phyloP scores from a whole-genome alignment of 2,329 filamentous ascomycete genomes.

The Bipolaris oryzae region DNA sequence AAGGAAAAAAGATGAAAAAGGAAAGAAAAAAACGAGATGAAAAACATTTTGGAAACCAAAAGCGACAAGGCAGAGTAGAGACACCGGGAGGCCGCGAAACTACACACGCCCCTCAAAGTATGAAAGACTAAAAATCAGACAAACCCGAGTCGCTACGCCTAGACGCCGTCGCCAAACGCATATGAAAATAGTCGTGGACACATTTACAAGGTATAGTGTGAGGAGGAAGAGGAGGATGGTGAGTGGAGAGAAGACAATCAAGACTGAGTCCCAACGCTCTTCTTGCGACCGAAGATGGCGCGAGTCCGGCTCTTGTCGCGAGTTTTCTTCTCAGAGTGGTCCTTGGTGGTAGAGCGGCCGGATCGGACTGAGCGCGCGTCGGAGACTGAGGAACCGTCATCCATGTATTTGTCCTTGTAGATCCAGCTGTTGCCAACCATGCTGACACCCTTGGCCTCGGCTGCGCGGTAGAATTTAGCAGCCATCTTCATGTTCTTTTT shows the following conservation, averaged over 20 bases:
- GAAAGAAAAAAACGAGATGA: conserved; percentile 15
- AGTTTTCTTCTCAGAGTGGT: conserved; percentile 62
- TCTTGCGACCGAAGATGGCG: conserved; percentile 72
- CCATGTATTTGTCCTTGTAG: conserved; percentile 90
- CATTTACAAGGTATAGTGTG: conserved; percentile 30
- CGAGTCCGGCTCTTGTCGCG: conserved; percentile 78
- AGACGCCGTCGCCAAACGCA: conserved; percentile 42
- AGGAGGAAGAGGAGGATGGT: not conserved
- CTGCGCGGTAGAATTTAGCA: conserved; percentile 86
- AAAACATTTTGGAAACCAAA: conserved; percentile 16
- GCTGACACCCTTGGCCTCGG: conserved; percentile 90
- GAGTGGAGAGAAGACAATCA: conserved; percentile 6
- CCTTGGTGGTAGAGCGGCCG: conserved; percentile 53
- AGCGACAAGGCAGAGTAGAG: conserved; percentile 13
- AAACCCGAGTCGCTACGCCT: conserved; percentile 28
- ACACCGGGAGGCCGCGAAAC: not conserved
- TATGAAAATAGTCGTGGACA: conserved; percentile 40
- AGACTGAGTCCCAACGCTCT: conserved; percentile 41
- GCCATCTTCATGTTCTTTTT: conserved; percentile 97
- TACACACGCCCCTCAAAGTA: conserved; percentile 21
- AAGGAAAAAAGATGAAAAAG: conserved; percentile 14
- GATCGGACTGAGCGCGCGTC: conserved; percentile 54
- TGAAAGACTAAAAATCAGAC: conserved; percentile 38
- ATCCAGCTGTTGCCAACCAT: conserved; percentile 99
- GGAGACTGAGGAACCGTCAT: conserved; percentile 53